phyloP scores from a whole-genome alignment of 345 rosid genomes.

The Triadica sebifera region DNA sequence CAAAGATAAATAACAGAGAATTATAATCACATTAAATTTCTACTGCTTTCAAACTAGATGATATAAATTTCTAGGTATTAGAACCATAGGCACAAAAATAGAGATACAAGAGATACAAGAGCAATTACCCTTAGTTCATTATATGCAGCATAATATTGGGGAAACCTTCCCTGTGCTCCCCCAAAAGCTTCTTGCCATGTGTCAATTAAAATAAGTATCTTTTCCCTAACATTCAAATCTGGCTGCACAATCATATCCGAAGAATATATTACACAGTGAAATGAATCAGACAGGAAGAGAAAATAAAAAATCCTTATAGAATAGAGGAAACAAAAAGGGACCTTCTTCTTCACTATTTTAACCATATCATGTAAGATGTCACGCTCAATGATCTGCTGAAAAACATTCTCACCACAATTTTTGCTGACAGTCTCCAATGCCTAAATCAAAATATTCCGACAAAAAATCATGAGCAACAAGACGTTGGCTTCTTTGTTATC shows the following conservation, averaged over 20 bases:
- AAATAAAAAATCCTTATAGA: constrained; percentile 8
- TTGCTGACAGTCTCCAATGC: constrained; percentile 92
- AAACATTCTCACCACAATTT: constrained; percentile 84
- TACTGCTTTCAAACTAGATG: neutral
- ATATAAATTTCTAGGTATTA: neutral
- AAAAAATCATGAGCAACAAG: neutral
- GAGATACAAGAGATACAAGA: neutral
- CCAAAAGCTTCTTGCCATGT: constrained; percentile 86
- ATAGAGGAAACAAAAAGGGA: constrained; percentile 23
- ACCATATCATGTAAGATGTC: constrained; percentile 95
- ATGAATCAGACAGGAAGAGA: constrained; percentile 7
- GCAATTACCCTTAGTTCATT: constrained; percentile 76
- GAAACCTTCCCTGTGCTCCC: constrained; percentile 74
- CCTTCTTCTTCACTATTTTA: constrained; percentile 97
- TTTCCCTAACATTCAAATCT: constrained; percentile 86
- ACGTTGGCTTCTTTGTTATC: constrained; percentile 3
- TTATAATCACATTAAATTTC: neutral
- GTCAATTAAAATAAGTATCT: constrained; percentile 67
- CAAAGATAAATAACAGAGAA: neutral
- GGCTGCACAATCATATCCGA: constrained; percentile 56
- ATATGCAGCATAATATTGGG: constrained; percentile 82
- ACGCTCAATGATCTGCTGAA: constrained; percentile 86
- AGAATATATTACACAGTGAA: neutral
- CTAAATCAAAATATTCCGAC: constrained; percentile 37
- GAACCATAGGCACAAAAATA: neutral